These are phyloP conservation scores for Stygiomarasmius scandens DNA, from an alignment of 1,284 basidiomycete genomes.

Conservation along the genomic window DNA sequence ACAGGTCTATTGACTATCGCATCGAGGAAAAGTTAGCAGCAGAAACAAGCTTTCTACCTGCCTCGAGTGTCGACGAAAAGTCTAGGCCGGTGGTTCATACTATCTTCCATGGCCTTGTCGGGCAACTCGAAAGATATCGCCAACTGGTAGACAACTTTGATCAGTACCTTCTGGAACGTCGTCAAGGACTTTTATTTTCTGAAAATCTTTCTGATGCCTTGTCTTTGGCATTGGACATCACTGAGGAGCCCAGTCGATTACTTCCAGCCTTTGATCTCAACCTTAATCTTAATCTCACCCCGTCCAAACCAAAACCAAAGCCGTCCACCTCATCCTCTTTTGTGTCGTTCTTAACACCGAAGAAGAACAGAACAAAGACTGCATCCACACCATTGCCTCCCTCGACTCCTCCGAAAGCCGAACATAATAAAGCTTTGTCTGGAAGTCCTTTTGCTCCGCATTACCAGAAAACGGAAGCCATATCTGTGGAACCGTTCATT, in stretches of 20 bases:
- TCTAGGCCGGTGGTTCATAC: slow-evolving; percentile 79
- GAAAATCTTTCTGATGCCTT: slow-evolving; percentile 94
- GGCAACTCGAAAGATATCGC: slow-evolving; percentile 81
- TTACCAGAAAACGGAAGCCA: slow-evolving; percentile 77
- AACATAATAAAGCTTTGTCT: slow-evolving; percentile 45
- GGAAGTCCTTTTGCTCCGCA: slow-evolving; percentile 85
- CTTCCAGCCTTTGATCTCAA: slow-evolving; percentile 20
- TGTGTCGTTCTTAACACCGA: slow-evolving; percentile 80
- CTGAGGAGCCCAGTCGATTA: slow-evolving; percentile 40
- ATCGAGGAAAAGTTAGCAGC: slow-evolving; percentile 68
- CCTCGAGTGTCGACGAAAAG: slow-evolving; percentile 66
- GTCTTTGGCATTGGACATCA: slow-evolving; percentile 67
- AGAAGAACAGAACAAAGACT: slow-evolving; percentile 56
- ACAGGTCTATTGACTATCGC: slow-evolving; percentile 75
- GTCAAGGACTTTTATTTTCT: slow-evolving; percentile 88
- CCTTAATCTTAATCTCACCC: slow-evolving; percentile 30
- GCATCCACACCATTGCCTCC: slow-evolving; percentile 30
- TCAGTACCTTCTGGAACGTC: slow-evolving; percentile 79
- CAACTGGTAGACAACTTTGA: slow-evolving; percentile 81
- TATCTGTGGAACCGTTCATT: slow-evolving; percentile 73
- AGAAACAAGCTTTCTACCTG: slow-evolving; percentile 61
- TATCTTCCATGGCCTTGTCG: slow-evolving; percentile 76
- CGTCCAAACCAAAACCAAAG: slow-evolving; percentile 57
- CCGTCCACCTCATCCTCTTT: slow-evolving; percentile 56
- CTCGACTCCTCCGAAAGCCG: slow-evolving; percentile 42